Percentiles rank a stretch among this genome's conserved stretches.
These are phyloP conservation scores for Colletotrichum sp. DNA, from an alignment of 2,329 filamentous ascomycete species.

Conservation along the genomic window DNA sequence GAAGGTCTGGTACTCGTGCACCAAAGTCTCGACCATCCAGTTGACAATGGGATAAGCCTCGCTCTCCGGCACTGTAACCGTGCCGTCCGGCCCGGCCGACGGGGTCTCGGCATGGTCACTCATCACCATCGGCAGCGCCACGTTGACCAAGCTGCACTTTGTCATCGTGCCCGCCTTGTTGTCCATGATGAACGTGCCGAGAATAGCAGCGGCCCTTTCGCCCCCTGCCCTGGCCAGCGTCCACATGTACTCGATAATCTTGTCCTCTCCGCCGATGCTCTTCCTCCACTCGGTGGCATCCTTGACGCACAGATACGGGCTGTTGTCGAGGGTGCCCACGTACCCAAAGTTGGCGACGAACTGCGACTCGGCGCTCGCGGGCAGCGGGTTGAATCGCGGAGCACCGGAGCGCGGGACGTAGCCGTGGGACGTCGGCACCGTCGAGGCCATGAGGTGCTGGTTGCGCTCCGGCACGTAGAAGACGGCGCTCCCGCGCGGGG, in stretches of 20 bases:
- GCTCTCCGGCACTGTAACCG: constrained; percentile 29
- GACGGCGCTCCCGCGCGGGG: constrained; percentile 79
- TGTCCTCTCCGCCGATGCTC: constrained; percentile 73
- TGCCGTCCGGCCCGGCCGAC: constrained; percentile 19
- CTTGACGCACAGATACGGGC: constrained; percentile 73
- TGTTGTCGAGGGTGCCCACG: constrained; percentile 75
- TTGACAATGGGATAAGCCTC: constrained; percentile 45
- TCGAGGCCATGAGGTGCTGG: constrained; percentile 74
- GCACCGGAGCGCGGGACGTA: constrained; percentile 56
- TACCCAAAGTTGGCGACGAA: constrained; percentile 79
- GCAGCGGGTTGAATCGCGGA: constrained; percentile 43
- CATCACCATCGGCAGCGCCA: constrained; percentile 69
- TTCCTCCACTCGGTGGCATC: constrained; percentile 74
- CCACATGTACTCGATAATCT: constrained; percentile 67
- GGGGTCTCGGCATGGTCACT: constrained; percentile 26
- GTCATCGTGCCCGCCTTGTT: constrained; percentile 66
- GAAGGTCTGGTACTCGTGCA: constrained; percentile 72
- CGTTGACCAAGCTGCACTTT: constrained; percentile 73
- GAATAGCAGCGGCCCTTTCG: constrained; percentile 58
- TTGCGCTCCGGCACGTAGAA: constrained; percentile 80
- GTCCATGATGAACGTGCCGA: constrained; percentile 76
- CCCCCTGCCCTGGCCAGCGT: constrained; percentile 69
- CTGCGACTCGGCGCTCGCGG: constrained; percentile 49
- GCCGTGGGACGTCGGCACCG: constrained; percentile 81
- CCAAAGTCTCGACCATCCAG: constrained; percentile 62